phyloP scores from a whole-genome alignment of 192 early-diverging fungal species.

The Backusella psychrophila region DNA sequence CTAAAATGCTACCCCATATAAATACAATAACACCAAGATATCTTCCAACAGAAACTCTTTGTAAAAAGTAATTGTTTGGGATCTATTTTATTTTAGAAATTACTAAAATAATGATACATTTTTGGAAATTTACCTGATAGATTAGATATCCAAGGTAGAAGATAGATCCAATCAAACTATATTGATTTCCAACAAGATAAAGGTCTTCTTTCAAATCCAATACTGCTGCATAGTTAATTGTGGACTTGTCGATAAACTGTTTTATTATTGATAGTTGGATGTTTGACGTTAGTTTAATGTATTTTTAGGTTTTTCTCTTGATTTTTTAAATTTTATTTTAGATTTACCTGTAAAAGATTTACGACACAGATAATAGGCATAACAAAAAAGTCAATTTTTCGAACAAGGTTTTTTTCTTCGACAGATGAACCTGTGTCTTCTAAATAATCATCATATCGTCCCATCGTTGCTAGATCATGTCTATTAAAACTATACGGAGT shows the following conservation, averaged over 20 bases:
- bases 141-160: constrained; percentile 31
- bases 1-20: constrained; percentile 25
- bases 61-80: constrained; percentile 34
- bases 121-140: constrained; percentile 16
- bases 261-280: background rate
- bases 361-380: constrained; percentile 25
- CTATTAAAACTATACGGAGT: background rate
- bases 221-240: constrained; percentile 23
- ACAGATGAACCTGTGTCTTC: background rate
- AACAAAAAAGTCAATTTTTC: constrained; percentile 27
- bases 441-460: constrained; percentile 6
- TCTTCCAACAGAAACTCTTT: constrained; percentile 15
- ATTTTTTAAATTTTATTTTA: background rate
- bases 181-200: constrained; percentile 21
- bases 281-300: background rate
- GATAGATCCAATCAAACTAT: constrained; percentile 26
- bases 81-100: constrained; percentile 5
- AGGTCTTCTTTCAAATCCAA: constrained; percentile 21
- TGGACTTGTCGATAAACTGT: constrained; percentile 32
- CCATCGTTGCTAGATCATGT: background rate
- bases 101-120: background rate
- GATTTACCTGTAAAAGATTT: constrained; percentile 29
- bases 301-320: background rate
- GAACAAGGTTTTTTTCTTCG: constrained; percentile 19
- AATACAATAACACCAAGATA: constrained; percentile 23